Base-by-base conservation (phyloP, 768 basidiomycete species). In the Neoboletus subvelutipes region DNA sequence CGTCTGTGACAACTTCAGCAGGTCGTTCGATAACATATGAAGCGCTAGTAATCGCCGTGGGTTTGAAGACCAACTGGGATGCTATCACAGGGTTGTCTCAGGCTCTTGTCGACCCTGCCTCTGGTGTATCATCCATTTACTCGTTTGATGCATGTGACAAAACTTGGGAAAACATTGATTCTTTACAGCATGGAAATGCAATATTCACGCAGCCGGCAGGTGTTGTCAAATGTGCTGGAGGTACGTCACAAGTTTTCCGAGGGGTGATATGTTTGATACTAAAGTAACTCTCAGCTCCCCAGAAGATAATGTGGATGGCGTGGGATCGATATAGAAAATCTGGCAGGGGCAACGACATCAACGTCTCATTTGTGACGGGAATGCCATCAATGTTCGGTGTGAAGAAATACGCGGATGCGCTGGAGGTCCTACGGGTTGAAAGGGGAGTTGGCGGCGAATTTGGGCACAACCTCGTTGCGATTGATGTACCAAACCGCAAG, bases 271-370 rank as follows among this genome's bases (percentile, higher is more conserved):
- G 31, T 41, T 45, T 24, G 11, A 50, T 50, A 20, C 62, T 64
- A 5, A 58, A 41, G 31, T 36, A 22, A 36, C n/a, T 39, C 41
- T 22, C 61, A 90, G 89, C 87, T 17, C 89, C 90, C 20, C 90
- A 93, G 68, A 94, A 95, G 74, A 90, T 94, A 52, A 94, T 96
- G 90, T 96, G 93, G 92, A 92, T 94, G 90, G 90, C 91, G 45
- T 93, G 91, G 90, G 91, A 94, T 68, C 77, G 85, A 47, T 92
- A 81, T 70, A 78, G 80, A 55, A 78, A 72, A 67, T 88, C 88
- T 11, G 78, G 78, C 3, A 81, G 88, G 20, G 69, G 75, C 17
- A 77, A 80, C 48, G 77, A 81, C 47, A 79, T 89, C 63, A 77
- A 83, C 50, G 68, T 90, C 58, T 83, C 91, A 56, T 96, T 96